phyloP scores from a whole-genome alignment of 2,329 filamentous ascomycete genomes.

The Aureobasidium melanogenum region DNA sequence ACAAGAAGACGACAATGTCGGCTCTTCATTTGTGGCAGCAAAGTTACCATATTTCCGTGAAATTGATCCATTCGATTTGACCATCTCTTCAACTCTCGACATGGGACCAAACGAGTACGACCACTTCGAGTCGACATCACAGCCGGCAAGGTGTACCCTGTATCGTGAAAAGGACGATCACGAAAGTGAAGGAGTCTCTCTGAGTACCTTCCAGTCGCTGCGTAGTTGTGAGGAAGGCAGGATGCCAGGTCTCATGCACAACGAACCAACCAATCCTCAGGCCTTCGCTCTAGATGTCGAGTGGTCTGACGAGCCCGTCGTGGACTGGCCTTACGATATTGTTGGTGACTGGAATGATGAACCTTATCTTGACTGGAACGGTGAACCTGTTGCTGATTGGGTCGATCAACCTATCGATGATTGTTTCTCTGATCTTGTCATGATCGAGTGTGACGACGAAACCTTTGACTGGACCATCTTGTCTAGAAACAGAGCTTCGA shows the following conservation, averaged over 20 bases:
- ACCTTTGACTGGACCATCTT: constrained; percentile 1
- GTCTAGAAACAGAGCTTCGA: not conserved
- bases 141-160: not conserved
- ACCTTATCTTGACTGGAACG: not conserved
- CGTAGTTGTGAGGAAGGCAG: not conserved
- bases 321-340: not conserved
- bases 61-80: not conserved
- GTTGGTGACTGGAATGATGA: not conserved
- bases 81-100: not conserved
- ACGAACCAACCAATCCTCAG: not conserved
- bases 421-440: not conserved
- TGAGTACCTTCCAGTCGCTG: not conserved
- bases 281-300: not conserved
- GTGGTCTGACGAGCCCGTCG: not conserved
- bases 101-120: not conserved
- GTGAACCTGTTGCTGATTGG: not conserved
- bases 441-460: not conserved
- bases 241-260: not conserved
- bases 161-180: not conserved
- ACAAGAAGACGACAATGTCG: not conserved
- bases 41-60: not conserved
- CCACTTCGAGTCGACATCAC: no score
- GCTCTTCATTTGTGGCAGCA: not conserved
- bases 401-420: not conserved
- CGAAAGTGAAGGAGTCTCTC: not conserved